These are phyloP conservation scores for Fusarium sp. DNA, from an alignment of 2,329 filamentous ascomycete species.

Conservation along the genomic window DNA sequence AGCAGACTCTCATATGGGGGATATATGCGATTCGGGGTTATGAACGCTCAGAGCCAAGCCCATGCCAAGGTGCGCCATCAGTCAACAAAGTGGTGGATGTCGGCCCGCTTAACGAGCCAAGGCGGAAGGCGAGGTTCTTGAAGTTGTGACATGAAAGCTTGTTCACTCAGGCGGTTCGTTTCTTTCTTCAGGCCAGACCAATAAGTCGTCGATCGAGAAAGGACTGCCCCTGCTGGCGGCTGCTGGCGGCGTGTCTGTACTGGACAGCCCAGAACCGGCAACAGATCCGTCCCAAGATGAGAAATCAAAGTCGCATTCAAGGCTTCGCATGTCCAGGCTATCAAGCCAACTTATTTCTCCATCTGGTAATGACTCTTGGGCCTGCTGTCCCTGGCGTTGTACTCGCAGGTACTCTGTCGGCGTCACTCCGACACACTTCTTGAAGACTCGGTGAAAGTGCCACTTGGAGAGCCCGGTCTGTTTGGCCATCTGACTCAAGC, in stretches of 20 bases:
- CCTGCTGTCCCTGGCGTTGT: slow-evolving; percentile 22
- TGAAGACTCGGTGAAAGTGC: slow-evolving; percentile 71
- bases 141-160: background rate
- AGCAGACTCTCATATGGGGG: background rate
- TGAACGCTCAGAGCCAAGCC: background rate
- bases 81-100: background rate
- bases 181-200: slow-evolving; percentile 36
- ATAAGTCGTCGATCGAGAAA: slow-evolving; percentile 41
- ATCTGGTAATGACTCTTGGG: background rate
- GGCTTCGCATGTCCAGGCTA: slow-evolving; percentile 10
- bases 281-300: slow-evolving; percentile 33
- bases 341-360: slow-evolving; percentile 26
- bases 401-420: slow-evolving; percentile 50
- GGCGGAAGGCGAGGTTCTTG: background rate
- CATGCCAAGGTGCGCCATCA: background rate
- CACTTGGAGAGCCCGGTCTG: slow-evolving; percentile 66
- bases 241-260: slow-evolving; percentile 22
- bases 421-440: slow-evolving; percentile 64
- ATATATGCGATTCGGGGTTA: background rate
- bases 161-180: background rate
- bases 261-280: slow-evolving; percentile 7
- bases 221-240: slow-evolving; percentile 17
- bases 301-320: slow-evolving; percentile 23
- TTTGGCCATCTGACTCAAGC: slow-evolving; percentile 60
- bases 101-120: background rate